Conservation (phyloP, 208 protist species). For the Trypanosoma congolense region DNA sequence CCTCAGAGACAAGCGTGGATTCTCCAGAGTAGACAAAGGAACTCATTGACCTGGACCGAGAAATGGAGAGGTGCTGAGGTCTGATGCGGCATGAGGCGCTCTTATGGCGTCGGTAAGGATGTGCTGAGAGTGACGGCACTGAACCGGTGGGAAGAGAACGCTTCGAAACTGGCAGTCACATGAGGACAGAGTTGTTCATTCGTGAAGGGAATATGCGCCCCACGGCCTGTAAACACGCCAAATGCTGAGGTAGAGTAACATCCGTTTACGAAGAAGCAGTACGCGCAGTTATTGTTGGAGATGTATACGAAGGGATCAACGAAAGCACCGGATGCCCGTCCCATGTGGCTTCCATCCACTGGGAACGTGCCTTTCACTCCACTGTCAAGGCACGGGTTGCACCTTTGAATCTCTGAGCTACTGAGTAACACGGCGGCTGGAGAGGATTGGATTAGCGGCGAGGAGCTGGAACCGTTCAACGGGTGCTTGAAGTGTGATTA, state of each 20-base stretch:
- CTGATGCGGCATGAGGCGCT: neutral
- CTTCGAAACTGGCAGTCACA: neutral
- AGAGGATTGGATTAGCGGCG: no score
- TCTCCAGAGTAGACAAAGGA: constrained; percentile 18
- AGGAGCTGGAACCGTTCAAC: no score
- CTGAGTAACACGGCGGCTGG: no score
- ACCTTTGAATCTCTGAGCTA: no score
- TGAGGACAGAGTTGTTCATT: constrained; percentile 1
- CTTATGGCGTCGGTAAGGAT: neutral
- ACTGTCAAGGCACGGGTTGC: no score
- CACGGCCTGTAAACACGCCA: neutral
- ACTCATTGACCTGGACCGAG: constrained; percentile 7
- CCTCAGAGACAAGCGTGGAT: neutral
- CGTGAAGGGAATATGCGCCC: constrained; percentile 8
- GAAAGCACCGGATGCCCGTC: neutral
- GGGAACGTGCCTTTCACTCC: no score
- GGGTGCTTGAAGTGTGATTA: no score
- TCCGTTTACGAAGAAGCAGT: constrained; percentile 6
- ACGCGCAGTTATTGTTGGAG: neutral
- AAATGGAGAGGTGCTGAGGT: neutral
- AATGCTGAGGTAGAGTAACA: constrained; percentile 6
- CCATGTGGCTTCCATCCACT: no score
- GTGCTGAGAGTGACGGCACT: constrained; percentile 1
- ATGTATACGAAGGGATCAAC: neutral
- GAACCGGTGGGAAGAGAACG: neutral